Conservation (phyloP, 768 basidiomycete genomes). For the Boletus pseudopeckii region DNA sequence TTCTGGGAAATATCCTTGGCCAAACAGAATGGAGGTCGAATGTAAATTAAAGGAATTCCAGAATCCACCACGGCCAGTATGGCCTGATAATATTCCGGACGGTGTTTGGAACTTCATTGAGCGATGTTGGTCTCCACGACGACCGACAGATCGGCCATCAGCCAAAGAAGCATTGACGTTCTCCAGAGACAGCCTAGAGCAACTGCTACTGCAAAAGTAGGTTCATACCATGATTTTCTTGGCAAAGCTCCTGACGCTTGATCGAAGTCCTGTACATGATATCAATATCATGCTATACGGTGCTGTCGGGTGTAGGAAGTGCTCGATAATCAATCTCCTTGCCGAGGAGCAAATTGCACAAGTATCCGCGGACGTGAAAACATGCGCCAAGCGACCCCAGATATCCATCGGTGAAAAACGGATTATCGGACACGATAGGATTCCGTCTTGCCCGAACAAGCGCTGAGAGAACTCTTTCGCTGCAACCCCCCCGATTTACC, state of each 20-base stretch:
- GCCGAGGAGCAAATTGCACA: constrained; percentile 12
- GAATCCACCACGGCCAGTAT: not conserved
- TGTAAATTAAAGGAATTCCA: not conserved
- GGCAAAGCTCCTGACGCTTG: not conserved
- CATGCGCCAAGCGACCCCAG: constrained; percentile 31
- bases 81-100: not conserved
- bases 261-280: not conserved
- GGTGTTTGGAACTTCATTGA: not conserved
- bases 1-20: not conserved
- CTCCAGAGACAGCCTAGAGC: not conserved
- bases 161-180: not conserved
- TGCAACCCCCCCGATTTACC: too few relatives aligned
- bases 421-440: not conserved
- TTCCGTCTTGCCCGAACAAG: too few relatives aligned
- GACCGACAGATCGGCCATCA: not conserved
- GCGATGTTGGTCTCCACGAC: constrained; percentile 1
- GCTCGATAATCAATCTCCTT: too few relatives aligned
- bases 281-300: not conserved
- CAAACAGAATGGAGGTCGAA: not conserved
- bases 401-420: constrained; percentile 1
- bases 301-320: too few relatives aligned
- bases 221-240: not conserved
- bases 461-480: too few relatives aligned
- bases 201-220: not conserved
- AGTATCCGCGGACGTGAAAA: constrained; percentile 19